Base-by-base conservation (phyloP, 257 asterid genomes). In the Sherardia arvensis region DNA sequence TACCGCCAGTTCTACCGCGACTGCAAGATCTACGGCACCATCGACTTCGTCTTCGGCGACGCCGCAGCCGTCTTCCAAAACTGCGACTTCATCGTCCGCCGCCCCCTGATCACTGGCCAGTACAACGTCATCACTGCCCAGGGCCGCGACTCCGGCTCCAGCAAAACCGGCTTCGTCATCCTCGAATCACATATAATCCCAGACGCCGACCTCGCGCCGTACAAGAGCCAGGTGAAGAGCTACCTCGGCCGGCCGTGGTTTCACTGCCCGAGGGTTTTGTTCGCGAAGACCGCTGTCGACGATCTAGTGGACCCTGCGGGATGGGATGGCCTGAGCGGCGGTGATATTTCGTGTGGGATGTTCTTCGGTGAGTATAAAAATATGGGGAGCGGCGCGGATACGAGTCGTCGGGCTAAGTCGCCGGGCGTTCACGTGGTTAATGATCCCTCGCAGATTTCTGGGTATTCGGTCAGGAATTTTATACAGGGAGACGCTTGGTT, bases 201-300 rank as follows among this genome's bases (percentile, higher is more conserved):
- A 7, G 69, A 82, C 0, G 8, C 55, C 0, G 86, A 78, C 1
- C 73, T 90, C 7, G 15, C 7, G 10, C 74, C 21, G 5, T 77
- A 66, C 2, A 71, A 70, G 65, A 75, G 75, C 0, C 62, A 25
- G 30, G 77, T 83, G 65, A 57, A 45, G 69, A 90, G 69, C 57
- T 90, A 78, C 29, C 55, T 90, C 1, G 91, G 95, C 18, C 38
- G 95, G 66, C 97, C 95, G 1, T 85, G 94, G 91, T 80, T 74
- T 48, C 67, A 62, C 69, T 90, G 79, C 56, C 82, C 94, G 4
- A 82, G 90, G 78, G 77, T 86, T 0, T 77, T 85, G 15, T 69
- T 78, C 25, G 2, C 82, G 14, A 79, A 79, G 79, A 81, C 85
- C 33, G 77, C 84, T 29, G 20, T 87, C 26, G 95, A 82, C 47